Conservation (phyloP, 208 protist genomes). For the Acanthamoeba royreba region DNA sequence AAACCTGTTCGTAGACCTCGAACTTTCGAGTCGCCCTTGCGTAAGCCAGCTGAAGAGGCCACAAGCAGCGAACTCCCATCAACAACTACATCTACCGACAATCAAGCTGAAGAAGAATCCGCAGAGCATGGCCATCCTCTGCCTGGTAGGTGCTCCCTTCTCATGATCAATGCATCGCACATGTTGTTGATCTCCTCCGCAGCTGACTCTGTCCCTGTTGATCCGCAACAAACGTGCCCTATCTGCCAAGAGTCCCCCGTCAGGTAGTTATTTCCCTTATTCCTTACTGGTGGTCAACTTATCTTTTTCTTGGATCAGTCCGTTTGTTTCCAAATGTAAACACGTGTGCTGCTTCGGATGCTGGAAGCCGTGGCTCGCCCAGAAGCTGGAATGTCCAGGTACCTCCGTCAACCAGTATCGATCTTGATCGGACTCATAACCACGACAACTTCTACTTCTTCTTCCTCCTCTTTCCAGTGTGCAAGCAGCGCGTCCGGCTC, state of each 20-base stretch:
- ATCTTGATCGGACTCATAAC: background rate
- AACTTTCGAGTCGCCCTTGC: background rate
- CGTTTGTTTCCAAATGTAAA: background rate
- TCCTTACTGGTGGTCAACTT: background rate
- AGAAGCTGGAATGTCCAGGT: conserved; percentile 36
- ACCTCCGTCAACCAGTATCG: background rate
- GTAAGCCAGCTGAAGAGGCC: background rate
- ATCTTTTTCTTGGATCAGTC: background rate
- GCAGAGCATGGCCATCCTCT: background rate
- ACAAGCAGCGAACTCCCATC: background rate
- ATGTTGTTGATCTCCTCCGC: background rate
- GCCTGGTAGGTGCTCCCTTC: background rate
- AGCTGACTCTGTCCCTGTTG: background rate
- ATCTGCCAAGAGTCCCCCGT: background rate
- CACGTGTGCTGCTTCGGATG: conserved; percentile 8
- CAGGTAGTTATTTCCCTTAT: background rate
- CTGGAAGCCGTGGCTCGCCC: conserved; percentile 8
- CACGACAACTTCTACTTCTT: background rate
- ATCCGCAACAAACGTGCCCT: background rate
- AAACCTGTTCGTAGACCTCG: background rate
- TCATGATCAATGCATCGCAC: no score
- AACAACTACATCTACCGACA: background rate
- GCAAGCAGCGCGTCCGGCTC: conserved; percentile 11
- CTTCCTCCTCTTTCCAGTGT: background rate
- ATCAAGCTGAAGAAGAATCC: background rate